Conservation (phyloP, 192 early-diverging fungal species). For the Coemansia biformis region DNA sequence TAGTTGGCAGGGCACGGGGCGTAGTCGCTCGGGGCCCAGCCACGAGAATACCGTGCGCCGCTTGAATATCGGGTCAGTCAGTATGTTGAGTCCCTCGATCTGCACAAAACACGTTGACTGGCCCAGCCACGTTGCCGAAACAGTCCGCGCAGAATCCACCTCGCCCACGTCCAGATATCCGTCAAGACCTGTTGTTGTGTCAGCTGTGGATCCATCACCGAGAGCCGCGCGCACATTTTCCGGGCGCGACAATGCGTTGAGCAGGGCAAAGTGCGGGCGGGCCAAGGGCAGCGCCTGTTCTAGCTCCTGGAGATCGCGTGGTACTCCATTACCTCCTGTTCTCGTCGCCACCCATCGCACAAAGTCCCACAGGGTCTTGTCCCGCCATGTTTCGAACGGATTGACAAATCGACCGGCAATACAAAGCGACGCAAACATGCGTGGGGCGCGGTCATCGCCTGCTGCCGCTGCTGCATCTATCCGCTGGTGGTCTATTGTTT, state of each 20-base stretch:
- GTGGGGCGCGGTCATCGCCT: neutral
- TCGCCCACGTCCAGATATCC: slow-evolving; percentile 7
- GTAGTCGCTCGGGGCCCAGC: slow-evolving; percentile 63
- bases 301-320: slow-evolving; percentile 13
- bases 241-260: slow-evolving; percentile 14
- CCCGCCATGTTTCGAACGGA: slow-evolving; percentile 47
- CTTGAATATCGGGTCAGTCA: slow-evolving; percentile 73
- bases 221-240: neutral
- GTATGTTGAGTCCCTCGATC: slow-evolving; percentile 63
- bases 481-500: neutral
- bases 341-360: slow-evolving; percentile 40
- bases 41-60: slow-evolving; percentile 67
- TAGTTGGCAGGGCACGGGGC: slow-evolving; percentile 62
- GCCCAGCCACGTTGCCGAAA: slow-evolving; percentile 55
- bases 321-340: slow-evolving; percentile 37
- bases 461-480: slow-evolving; percentile 1
- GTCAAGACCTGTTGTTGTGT: slow-evolving; percentile 6
- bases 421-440: slow-evolving; percentile 24
- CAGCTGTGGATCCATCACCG: neutral
- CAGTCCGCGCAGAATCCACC: slow-evolving; percentile 7
- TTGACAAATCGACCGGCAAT: slow-evolving; percentile 49
- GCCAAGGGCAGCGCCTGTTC: slow-evolving; percentile 28
- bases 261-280: slow-evolving; percentile 22
- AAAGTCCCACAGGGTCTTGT: slow-evolving; percentile 51
- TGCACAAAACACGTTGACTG: slow-evolving; percentile 67